These are phyloP conservation scores for Ceratocystiopsis brevicomis DNA, from an alignment of 2,329 filamentous ascomycete species.

Conservation along the genomic window DNA sequence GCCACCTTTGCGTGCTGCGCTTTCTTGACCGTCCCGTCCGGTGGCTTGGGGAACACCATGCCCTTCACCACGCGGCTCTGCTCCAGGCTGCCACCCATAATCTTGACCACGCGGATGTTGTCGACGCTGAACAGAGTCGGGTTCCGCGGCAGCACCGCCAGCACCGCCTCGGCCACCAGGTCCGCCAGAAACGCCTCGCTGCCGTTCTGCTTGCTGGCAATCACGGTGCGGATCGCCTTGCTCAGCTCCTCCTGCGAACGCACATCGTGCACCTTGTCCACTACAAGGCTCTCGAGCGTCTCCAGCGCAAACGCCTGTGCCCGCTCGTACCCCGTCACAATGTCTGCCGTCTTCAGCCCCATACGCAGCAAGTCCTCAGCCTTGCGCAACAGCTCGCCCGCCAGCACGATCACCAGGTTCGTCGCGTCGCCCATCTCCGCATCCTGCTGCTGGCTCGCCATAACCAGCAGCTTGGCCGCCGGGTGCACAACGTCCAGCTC, in stretches of 20 bases:
- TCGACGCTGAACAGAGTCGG: conserved; percentile 94
- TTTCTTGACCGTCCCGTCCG: conserved; percentile 84
- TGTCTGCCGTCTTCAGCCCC: conserved; percentile 96
- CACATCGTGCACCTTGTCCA: conserved; percentile 80
- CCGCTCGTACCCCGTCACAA: conserved; percentile 88
- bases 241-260: conserved; percentile 64
- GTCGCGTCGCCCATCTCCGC: conserved; percentile 98
- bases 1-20: conserved; percentile 84
- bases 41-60: conserved; percentile 95
- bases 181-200: conserved; percentile 75
- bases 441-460: conserved; percentile 98
- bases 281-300: conserved; percentile 66
- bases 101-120: conserved; percentile 97
- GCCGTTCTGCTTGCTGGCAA: conserved; percentile 92
- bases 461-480: conserved; percentile 89
- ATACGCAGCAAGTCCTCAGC: conserved; percentile 91
- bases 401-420: conserved; percentile 89
- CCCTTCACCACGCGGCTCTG: conserved; percentile 91
- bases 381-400: conserved; percentile 89
- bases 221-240: conserved; percentile 89
- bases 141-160: conserved; percentile 89
- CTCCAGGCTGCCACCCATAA: conserved; percentile 91
- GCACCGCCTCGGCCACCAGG: conserved; percentile 67
- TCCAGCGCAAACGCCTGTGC: conserved; percentile 78
- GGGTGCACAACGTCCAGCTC: conserved; percentile 98